phyloP scores from a whole-genome alignment of 805 yeast species.

The Candida ortonii region DNA sequence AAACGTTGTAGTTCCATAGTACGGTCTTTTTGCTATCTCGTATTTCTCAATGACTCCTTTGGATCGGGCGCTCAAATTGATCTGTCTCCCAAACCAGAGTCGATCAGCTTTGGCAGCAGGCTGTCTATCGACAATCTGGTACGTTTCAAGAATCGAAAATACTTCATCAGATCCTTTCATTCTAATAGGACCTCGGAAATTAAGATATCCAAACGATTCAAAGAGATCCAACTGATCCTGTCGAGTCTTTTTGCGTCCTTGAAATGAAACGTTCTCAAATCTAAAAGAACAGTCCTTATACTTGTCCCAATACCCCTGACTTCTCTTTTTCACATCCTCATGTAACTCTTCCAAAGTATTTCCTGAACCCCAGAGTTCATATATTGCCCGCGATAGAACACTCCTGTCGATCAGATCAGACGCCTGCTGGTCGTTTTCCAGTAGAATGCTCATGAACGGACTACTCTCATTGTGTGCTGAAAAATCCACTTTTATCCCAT shows the following conservation, averaged over 20 bases:
- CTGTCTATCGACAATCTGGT: constrained; percentile 33
- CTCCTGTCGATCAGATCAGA: constrained; percentile 59
- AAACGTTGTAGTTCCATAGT: constrained; percentile 94
- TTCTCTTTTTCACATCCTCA: constrained; percentile 38
- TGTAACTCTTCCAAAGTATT: constrained; percentile 55
- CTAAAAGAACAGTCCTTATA: constrained; percentile 60
- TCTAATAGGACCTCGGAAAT: constrained; percentile 70
- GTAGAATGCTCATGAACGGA: constrained; percentile 71
- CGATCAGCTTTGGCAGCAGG: constrained; percentile 49
- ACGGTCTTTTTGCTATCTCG: constrained; percentile 77
- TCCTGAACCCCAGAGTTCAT: constrained; percentile 84
- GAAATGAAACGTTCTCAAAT: constrained; percentile 77
- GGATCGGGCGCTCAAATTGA: constrained; percentile 58
- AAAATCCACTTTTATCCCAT: constrained; percentile 56
- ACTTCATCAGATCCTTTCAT: constrained; percentile 73
- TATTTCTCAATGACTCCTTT: constrained; percentile 68
- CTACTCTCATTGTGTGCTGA: constrained; percentile 50
- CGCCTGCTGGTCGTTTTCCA: constrained; percentile 70
- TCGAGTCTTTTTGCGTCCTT: constrained; percentile 57
- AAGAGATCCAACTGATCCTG: constrained; percentile 56
- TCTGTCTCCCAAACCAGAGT: constrained; percentile 74
- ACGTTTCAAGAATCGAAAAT: constrained; percentile 76
- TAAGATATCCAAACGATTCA: constrained; percentile 68
- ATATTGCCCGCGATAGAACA: constrained; percentile 69
- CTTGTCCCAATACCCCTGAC: constrained; percentile 25